A percentile compares a stretch with the other conserved stretches of the same genome.
phyloP scores from a whole-genome alignment of 1,284 basidiomycete genomes.

The Trametes hirsuta region DNA sequence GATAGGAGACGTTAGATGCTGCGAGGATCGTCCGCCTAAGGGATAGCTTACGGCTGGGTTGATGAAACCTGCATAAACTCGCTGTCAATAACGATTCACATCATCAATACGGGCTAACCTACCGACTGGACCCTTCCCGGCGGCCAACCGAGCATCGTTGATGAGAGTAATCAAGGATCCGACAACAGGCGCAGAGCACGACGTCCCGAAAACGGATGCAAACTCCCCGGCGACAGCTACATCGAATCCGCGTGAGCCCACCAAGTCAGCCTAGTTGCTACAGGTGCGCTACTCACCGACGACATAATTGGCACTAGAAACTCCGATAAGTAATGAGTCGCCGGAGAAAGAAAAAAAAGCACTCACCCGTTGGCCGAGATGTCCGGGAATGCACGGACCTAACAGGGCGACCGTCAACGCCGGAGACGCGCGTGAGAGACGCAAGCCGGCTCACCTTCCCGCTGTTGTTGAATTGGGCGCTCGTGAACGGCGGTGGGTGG shows the following conservation, averaged over 20 bases:
- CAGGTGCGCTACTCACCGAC: constrained; percentile 29
- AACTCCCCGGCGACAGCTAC: constrained; percentile 32
- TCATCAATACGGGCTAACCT: background rate
- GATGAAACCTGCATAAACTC: constrained; percentile 32
- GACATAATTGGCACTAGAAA: constrained; percentile 48
- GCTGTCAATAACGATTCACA: background rate
- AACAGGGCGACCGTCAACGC: background rate
- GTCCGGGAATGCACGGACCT: constrained; percentile 51
- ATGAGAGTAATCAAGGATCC: constrained; percentile 45
- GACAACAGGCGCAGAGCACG: constrained; percentile 41
- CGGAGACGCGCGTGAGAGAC: background rate
- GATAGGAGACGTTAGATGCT: background rate
- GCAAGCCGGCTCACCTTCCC: constrained; percentile 37
- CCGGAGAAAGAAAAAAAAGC: too few relatives aligned
- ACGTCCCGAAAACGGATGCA: constrained; percentile 38
- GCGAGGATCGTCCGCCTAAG: background rate
- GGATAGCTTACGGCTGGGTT: constrained; percentile 38
- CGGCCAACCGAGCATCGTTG: constrained; percentile 45
- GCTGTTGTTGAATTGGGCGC: constrained; percentile 51
- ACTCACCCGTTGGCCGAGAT: constrained; percentile 44
- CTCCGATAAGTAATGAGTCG: background rate
- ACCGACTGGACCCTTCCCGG: constrained; percentile 41
- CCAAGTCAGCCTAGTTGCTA: too few relatives aligned
- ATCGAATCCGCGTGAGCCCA: background rate
- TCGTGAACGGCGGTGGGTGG: constrained; percentile 45